phyloP scores from a whole-genome alignment of 2,329 filamentous ascomycete genomes.

The Venturiaceae sp. region DNA sequence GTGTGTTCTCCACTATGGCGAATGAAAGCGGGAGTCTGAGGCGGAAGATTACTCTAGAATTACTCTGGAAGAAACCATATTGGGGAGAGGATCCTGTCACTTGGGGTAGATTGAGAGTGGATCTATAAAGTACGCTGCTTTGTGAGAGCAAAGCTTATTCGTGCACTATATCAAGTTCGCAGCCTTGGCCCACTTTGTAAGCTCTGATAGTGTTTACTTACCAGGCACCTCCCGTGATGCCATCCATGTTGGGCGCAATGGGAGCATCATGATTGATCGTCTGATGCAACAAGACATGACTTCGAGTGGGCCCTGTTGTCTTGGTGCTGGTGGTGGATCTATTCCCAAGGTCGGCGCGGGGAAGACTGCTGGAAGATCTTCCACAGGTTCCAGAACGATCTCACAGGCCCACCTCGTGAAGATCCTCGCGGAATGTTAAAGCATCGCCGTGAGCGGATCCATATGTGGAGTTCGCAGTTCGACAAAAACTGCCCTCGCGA shows the following conservation, averaged over 20 bases:
- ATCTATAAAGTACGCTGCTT: background rate
- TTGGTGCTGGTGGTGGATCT: background rate
- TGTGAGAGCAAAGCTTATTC: background rate
- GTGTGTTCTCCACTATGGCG: background rate
- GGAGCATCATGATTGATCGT: background rate
- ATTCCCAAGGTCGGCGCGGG: background rate
- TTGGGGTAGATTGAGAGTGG: background rate
- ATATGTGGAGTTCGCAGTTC: background rate
- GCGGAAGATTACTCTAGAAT: background rate
- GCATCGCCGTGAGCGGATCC: no score
- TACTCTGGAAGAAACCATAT: background rate
- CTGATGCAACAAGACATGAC: background rate
- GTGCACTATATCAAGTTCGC: background rate
- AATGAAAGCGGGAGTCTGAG: background rate
- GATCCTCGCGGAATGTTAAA: no score
- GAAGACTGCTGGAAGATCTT: background rate
- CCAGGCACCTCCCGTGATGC: background rate
- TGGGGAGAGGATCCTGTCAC: background rate
- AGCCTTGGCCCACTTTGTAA: background rate
- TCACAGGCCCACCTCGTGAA: no score
- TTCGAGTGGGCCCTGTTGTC: background rate
- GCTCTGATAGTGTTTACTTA: background rate
- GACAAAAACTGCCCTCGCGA: background rate
- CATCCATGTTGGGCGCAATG: background rate
- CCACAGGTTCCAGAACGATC: no score